phyloP scores from a whole-genome alignment of 2,329 filamentous ascomycete species.

The Ceratocystis colombiana region DNA sequence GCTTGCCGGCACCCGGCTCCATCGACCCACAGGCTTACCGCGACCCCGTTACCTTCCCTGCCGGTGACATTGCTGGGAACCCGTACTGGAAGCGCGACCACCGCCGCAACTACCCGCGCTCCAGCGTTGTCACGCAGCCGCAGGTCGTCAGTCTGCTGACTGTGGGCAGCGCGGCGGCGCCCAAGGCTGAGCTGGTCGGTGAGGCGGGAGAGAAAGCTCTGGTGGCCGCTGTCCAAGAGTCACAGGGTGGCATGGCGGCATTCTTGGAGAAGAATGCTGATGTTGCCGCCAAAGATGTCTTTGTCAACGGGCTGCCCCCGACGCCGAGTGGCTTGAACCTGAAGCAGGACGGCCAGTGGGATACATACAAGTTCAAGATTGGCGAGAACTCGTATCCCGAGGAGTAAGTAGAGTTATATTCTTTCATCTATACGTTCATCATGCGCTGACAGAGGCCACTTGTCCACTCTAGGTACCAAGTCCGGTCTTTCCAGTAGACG shows the following conservation, averaged over 20 bases:
- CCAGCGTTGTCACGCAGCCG: constrained; percentile 70
- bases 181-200: constrained; percentile 70
- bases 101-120: constrained; percentile 69
- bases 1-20: constrained; percentile 56
- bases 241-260: constrained; percentile 57
- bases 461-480: constrained; percentile 46
- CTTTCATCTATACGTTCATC: not conserved
- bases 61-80: constrained; percentile 34
- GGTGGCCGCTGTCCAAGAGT: constrained; percentile 65
- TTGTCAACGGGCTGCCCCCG: constrained; percentile 74
- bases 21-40: constrained; percentile 34
- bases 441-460: constrained; percentile 30
- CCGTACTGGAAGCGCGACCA: constrained; percentile 74
- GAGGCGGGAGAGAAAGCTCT: constrained; percentile 54
- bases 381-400: constrained; percentile 61
- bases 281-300: constrained; percentile 45
- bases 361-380: constrained; percentile 57
- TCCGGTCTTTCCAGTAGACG: constrained; percentile 49
- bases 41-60: constrained; percentile 47
- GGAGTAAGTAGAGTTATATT: constrained; percentile 43
- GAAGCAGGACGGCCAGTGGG: constrained; percentile 43
- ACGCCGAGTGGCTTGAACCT: constrained; percentile 60
- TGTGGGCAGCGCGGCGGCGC: constrained; percentile 69
- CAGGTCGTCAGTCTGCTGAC: constrained; percentile 77
- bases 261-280: constrained; percentile 43